Evolutionary conservation across 345 rosid species (phyloP), one percentile per base, ranked within the genome.

Genomic region (Conringia planisiliqua): DNA sequence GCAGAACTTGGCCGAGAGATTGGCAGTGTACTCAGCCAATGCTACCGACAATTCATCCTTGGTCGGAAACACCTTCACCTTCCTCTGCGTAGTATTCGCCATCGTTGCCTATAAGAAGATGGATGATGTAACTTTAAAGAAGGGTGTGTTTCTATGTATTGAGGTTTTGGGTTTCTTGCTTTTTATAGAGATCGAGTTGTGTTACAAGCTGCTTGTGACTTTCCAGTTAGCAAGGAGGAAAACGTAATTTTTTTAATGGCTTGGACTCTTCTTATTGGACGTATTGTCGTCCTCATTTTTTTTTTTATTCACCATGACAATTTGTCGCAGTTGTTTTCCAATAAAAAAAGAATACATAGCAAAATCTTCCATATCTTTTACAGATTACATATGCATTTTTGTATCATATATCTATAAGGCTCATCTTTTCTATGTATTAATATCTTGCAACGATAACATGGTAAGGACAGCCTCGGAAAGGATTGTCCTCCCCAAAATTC

Each of bases 1-100:
- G 11, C 76, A 63, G 42, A 84, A 89, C 84, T 85, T 89, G 3
- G 61, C 82, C 0, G 97, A 86, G 40, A 91, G 80, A 47, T 85
- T 82, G 10, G 92, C 93, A 1, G 85, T 81, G 86, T 89, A 87
- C 60, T 87, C 72, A 39, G 97, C 93, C 43, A 91, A 79, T 14
- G 91, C 80, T 50, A 70, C 82, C 0, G 90, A 85, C 57, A 87
- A 67, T 46, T 65, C 72, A 24, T 74, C 39, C 55, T 65, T 66
- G 66, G 12, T 74, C n/a, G 57, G 66, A 56, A 74, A 74, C 40
- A 44, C 50, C 17, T 13, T 58, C 66, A 9, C 26, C 26, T 56
- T 65, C 72, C 72, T 74, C 1, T 44, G 38, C 24, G 27, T 11
- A 47, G 26, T 13, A 33, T 38, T 27, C 29, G 78, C 22, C 78